Evolutionary conservation across 2,329 filamentous ascomycete species (phyloP).

Genomic region (Colletotrichum filicis): DNA sequence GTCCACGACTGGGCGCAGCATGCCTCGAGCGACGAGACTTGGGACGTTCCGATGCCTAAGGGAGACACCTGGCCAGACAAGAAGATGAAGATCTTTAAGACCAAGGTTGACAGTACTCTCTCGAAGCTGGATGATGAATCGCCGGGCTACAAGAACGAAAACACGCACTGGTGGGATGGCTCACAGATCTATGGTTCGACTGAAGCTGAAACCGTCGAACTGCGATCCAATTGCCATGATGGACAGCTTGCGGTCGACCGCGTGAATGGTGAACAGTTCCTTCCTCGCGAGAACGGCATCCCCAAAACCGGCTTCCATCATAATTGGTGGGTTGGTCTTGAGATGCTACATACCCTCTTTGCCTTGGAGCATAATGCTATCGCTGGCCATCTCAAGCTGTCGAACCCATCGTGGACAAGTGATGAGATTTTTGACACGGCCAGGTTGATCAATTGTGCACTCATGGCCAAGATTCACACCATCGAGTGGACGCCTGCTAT

Average conservation of each 20-base stretch:
- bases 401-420: conserved; percentile 49
- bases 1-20: conserved; percentile 55
- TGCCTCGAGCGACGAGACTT: conserved; percentile 27
- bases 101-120: conserved; percentile 46
- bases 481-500: conserved; percentile 61
- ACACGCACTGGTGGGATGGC: conserved; percentile 59
- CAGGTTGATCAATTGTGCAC: conserved; percentile 54
- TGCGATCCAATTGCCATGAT: conserved; percentile 43
- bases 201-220: conserved; percentile 46
- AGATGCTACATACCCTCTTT: conserved; percentile 58
- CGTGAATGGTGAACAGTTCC: conserved; percentile 43
- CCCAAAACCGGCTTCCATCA: conserved; percentile 53
- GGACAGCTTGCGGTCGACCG: background rate
- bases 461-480: conserved; percentile 62
- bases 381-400: conserved; percentile 48
- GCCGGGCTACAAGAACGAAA: conserved; percentile 54
- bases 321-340: conserved; percentile 60
- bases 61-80: conserved; percentile 47
- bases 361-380: conserved; percentile 58
- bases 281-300: conserved; percentile 52
- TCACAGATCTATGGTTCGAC: conserved; percentile 57
- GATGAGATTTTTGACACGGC: conserved; percentile 58
- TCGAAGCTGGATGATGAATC: conserved; percentile 48
- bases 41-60: background rate
- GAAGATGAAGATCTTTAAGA: conserved; percentile 49